Conservation (phyloP, 2,329 filamentous ascomycete genomes). For the Lasiodiplodia gonubiensis region DNA sequence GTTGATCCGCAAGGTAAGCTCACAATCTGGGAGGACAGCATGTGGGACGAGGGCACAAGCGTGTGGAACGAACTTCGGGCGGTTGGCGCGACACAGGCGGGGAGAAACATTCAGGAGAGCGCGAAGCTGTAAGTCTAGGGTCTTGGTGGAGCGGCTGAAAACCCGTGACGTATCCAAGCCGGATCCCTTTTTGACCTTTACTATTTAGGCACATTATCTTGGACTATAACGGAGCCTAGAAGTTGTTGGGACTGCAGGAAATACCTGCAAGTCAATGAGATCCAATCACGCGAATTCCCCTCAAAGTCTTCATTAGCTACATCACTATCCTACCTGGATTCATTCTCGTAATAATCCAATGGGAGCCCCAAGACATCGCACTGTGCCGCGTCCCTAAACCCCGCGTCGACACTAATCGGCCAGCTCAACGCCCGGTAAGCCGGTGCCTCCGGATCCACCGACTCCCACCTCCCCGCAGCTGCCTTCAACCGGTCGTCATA, state of each 20-base stretch:
- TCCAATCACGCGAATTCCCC: background rate
- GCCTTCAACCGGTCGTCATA: constrained; percentile 36
- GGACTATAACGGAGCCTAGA: constrained; percentile 1
- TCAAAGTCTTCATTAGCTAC: background rate
- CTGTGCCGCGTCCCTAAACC: constrained; percentile 37
- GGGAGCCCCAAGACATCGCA: constrained; percentile 37
- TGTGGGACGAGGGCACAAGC: constrained; percentile 54
- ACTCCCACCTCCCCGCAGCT: constrained; percentile 32
- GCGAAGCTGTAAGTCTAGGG: constrained; percentile 29
- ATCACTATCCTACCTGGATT: background rate
- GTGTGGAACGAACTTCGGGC: constrained; percentile 53
- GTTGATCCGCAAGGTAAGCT: constrained; percentile 54
- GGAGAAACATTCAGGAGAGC: constrained; percentile 3
- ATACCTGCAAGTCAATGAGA: background rate
- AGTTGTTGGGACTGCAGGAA: background rate
- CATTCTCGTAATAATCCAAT: constrained; percentile 35
- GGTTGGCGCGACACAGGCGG: constrained; percentile 31
- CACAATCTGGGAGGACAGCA: constrained; percentile 53
- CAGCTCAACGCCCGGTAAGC: constrained; percentile 39
- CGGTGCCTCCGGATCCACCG: constrained; percentile 29
- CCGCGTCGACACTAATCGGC: constrained; percentile 29
- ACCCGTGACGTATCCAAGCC: background rate
- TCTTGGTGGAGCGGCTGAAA: background rate
- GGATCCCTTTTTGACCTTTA: background rate
- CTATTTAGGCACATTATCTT: constrained; percentile 11